Evolutionary conservation across 176 grass and related monocot species (phyloP).

Genomic region (Carex pumila): DNA sequence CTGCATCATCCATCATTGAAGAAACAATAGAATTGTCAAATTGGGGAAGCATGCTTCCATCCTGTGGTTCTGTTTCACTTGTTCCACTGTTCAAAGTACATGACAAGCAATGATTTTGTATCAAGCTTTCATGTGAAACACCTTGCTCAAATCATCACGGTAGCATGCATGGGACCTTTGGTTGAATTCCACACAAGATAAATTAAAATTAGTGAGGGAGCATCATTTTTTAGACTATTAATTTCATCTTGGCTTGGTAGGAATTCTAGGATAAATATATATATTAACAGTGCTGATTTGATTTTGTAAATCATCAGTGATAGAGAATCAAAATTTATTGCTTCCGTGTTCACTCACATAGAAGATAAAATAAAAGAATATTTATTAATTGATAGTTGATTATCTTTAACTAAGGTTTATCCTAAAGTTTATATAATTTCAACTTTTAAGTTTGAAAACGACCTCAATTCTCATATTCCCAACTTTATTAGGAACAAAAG

Average conservation of each 20-base stretch:
- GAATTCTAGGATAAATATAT: background rate
- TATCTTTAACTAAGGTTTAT: background rate
- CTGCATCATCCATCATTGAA: background rate
- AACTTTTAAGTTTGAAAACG: background rate
- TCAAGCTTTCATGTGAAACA: background rate
- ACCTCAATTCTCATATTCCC: background rate
- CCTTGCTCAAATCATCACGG: constrained; percentile 5
- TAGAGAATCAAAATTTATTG: no score
- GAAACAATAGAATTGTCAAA: background rate
- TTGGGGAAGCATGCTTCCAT: background rate
- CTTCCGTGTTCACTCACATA: no score
- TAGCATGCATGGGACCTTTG: background rate
- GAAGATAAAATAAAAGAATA: background rate
- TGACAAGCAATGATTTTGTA: constrained; percentile 2
- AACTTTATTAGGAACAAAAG: background rate
- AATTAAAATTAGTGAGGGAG: background rate
- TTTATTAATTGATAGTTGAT: background rate
- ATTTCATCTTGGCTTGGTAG: background rate
- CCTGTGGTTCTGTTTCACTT: background rate
- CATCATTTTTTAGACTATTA: background rate
- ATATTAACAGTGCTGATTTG: no score
- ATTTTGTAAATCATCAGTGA: no score
- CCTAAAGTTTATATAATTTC: background rate
- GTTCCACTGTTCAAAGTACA: background rate
- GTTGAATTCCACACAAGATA: background rate